phyloP scores from a whole-genome alignment of 495 filamentous ascomycete species.

The Penicillium subrubescens region DNA sequence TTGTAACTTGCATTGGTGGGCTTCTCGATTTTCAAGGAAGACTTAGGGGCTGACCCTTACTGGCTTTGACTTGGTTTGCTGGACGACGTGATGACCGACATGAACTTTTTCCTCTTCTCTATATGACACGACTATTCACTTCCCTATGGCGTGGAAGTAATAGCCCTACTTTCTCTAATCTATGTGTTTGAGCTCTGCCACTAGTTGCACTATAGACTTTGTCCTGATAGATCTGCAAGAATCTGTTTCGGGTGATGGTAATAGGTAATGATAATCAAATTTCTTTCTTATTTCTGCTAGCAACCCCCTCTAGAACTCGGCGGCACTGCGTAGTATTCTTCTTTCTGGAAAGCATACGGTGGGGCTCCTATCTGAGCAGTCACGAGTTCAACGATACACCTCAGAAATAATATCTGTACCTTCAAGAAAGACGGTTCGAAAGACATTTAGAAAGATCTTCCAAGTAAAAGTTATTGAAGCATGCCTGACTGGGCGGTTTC shows the following conservation, averaged over 20 bases:
- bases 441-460: no score
- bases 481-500: no score
- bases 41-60: background rate
- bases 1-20: slow-evolving; percentile 4
- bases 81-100: slow-evolving; percentile 24
- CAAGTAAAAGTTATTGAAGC: no score
- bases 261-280: background rate
- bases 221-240: background rate
- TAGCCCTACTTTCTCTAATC: background rate
- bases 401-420: no score
- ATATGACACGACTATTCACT: background rate
- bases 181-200: background rate
- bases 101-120: slow-evolving; percentile 13
- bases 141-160: background rate
- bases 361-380: no score
- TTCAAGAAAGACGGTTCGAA: no score
- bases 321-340: no score
- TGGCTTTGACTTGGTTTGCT: slow-evolving; percentile 2
- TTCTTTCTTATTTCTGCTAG: background rate
- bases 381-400: no score
- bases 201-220: background rate
- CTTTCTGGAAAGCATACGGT: no score
- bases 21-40: background rate
- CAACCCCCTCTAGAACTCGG: background rate
- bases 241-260: background rate